Evolutionary conservation across 2,329 filamentous ascomycete genomes (phyloP), one percentile per base, ranked within the genome.

Genomic region (Nectriaceae sp.): DNA sequence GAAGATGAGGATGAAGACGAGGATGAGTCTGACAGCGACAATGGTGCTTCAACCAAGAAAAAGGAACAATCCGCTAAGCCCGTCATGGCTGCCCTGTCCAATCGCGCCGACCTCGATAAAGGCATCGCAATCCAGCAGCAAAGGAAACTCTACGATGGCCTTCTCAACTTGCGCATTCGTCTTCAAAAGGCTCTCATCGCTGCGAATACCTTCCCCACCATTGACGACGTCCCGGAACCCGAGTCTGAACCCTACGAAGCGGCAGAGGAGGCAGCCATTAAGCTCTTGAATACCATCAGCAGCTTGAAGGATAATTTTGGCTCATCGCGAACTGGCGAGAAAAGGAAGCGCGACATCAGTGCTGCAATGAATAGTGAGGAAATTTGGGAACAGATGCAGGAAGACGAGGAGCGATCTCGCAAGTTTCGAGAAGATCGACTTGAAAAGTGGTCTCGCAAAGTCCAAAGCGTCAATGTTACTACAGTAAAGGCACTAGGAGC

Each of bases 141-240:
- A 71, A 84, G 91, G 43, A 87, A 86, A 53, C 84, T 87, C 1
- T 99, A 96, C 63, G 93, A 97, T 59, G 83, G 89, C 1, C 81
- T 97, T 1, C 79, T 99, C 24, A 96, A 96, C 70, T 82, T 91
- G 13, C 85, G 94, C 18, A 97, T 99, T 64, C 89, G 93, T 52
- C 74, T 99, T 16, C 95, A 99, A 68, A 97, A 97, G 69, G 90
- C 89, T 2, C 73, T 99, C 13, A 81, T 94, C 15, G 86, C 89
- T 0, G 82, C 87, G 21, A 97, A 97, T 68, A 87, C 90, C 1
- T 76, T 95, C 35, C 69, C 78, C 15, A 65, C 74, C 1, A 57
- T 78, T 2, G 71, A 77, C 1, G 68, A 68, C 13, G 69, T 65
- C 20, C 58, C 63, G 4, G 65, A 67, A 3, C 64, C 73, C 35